Conservation (phyloP, 164 flowering plant genomes). For the Aristolochia californica region DNA sequence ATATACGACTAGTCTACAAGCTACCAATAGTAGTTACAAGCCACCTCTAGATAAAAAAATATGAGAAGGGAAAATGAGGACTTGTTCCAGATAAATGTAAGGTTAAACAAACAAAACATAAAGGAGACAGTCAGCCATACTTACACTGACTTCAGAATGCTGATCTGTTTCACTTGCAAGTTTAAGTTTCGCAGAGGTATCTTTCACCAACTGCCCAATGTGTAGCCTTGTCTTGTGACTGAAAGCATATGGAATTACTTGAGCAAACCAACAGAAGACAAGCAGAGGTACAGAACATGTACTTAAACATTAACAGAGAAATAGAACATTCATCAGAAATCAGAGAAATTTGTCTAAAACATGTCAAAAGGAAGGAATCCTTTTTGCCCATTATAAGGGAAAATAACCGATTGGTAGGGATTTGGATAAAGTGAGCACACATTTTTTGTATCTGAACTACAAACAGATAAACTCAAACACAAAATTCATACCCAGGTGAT, state of each 20-base stretch:
- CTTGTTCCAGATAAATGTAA: too few species aligned
- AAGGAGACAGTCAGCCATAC: constrained; percentile 12
- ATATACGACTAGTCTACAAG: too few species aligned
- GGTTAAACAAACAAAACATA: too few species aligned
- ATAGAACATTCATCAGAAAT: background rate
- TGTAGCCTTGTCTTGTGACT: constrained; percentile 57
- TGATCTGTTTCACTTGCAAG: constrained; percentile 63
- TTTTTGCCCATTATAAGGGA: too few species aligned
- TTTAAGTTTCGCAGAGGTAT: constrained; percentile 54
- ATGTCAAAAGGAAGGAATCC: too few species aligned
- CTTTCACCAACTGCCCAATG: constrained; percentile 55
- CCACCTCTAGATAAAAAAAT: too few species aligned
- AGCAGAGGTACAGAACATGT: background rate
- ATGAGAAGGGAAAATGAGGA: too few species aligned
- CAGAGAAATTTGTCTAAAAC: too few species aligned
- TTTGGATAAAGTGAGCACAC: too few species aligned
- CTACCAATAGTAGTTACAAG: too few species aligned
- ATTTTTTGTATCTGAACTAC: background rate
- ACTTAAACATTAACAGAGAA: background rate
- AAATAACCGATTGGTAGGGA: too few species aligned
- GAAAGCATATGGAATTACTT: constrained; percentile 1
- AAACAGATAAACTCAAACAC: background rate
- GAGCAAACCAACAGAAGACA: background rate
- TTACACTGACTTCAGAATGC: constrained; percentile 41
- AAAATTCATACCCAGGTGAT: background rate